phyloP scores from a whole-genome alignment of 2,329 filamentous ascomycete genomes.

The Penicillium sclerotiorum region DNA sequence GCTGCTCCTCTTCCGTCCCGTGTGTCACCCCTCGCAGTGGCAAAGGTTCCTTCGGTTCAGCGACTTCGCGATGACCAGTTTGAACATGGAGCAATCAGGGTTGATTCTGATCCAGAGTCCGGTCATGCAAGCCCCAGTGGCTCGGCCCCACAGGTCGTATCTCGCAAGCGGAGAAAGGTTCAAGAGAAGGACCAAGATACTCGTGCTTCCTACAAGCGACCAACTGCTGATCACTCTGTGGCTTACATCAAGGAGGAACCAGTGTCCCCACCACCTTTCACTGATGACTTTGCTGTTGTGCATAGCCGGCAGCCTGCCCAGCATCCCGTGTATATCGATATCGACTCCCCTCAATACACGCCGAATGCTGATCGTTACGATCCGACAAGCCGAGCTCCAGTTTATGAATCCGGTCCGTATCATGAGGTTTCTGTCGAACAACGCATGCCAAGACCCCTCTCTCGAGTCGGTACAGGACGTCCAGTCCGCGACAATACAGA shows the following conservation, averaged over 20 bases:
- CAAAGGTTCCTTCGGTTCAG: constrained; percentile 55
- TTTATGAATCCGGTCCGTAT: constrained; percentile 42
- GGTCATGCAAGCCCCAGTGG: constrained; percentile 50
- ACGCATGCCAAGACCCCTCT: constrained; percentile 40
- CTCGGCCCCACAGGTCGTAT: constrained; percentile 45
- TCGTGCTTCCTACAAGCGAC: constrained; percentile 37
- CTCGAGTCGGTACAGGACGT: constrained; percentile 41
- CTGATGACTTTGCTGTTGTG: constrained; percentile 44
- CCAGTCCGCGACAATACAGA: constrained; percentile 47
- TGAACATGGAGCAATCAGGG: constrained; percentile 35
- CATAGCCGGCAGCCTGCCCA: constrained; percentile 39
- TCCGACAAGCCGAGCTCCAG: constrained; percentile 28
- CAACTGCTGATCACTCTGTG: constrained; percentile 43
- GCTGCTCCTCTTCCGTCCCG: constrained; percentile 76
- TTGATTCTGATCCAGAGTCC: constrained; percentile 32
- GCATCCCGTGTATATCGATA: constrained; percentile 53
- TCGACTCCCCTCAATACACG: constrained; percentile 44
- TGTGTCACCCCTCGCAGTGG: constrained; percentile 59
- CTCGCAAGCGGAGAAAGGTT: constrained; percentile 57
- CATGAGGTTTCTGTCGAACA: constrained; percentile 35
- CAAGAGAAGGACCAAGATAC: constrained; percentile 39
- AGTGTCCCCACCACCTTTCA: constrained; percentile 62
- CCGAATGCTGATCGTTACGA: constrained; percentile 40
- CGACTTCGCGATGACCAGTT: constrained; percentile 56
- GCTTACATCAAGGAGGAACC: constrained; percentile 65